Evolutionary conservation across 1,139 yeast species (phyloP).

Genomic region (Kodamaea fungicola): DNA sequence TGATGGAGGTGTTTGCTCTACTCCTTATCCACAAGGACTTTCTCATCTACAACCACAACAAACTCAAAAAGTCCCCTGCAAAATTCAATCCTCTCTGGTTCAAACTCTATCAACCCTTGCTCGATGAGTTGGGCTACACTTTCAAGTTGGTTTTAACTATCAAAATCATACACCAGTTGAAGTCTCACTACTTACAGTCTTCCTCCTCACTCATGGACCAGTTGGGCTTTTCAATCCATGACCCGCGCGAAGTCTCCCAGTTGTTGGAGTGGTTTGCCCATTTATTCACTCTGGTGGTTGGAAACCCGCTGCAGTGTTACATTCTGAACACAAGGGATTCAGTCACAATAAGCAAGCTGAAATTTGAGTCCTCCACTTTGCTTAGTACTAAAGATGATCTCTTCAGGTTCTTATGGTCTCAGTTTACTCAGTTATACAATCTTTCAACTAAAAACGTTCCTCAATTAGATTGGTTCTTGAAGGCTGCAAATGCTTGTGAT

Average conservation of each 20-base stretch:
- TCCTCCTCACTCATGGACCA: background rate
- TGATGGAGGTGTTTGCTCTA: slow-evolving; percentile 9
- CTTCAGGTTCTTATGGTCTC: slow-evolving; percentile 5
- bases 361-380: slow-evolving; percentile 1
- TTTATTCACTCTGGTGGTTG: slow-evolving; percentile 4
- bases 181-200: slow-evolving; percentile 1
- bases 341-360: background rate
- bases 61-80: slow-evolving; percentile 9
- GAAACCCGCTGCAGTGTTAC: background rate
- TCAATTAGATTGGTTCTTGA: slow-evolving; percentile 2
- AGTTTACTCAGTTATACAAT: slow-evolving; percentile 3
- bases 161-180: slow-evolving; percentile 7
- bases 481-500: background rate
- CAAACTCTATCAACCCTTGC: slow-evolving; percentile 31
- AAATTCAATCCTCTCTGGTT: slow-evolving; percentile 28
- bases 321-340: background rate
- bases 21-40: slow-evolving; percentile 23
- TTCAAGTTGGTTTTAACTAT: slow-evolving; percentile 17
- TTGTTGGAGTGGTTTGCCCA: slow-evolving; percentile 17
- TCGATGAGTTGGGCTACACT: slow-evolving; percentile 26
- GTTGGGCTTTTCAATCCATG: slow-evolving; percentile 6
- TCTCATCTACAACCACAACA: slow-evolving; percentile 25
- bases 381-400: slow-evolving; percentile 5
- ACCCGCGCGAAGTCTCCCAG: slow-evolving; percentile 12
- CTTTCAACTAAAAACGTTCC: slow-evolving; percentile 1